Evolutionary conservation across 257 asterid genomes (phyloP), one percentile per base, ranked within the genome.

Genomic region (Solanum acaule): DNA sequence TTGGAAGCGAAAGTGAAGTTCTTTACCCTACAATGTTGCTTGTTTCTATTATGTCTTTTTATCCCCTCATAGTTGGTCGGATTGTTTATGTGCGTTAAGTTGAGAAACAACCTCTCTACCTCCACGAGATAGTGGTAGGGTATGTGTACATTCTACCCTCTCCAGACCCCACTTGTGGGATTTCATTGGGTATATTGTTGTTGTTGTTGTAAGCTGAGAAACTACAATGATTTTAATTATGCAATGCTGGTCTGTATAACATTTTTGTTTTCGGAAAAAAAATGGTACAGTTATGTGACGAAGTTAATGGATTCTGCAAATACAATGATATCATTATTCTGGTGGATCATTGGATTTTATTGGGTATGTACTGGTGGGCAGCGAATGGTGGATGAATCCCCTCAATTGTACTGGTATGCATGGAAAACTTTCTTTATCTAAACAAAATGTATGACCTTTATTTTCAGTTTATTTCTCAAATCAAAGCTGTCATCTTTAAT

Each of bases 281-380:
- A 20, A 42, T 35, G 59, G n/a, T 61, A 31, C 89, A 87, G 89
- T 71, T 42, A 72, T 2, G 27, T 87, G 83, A 75, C 59, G 2
- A 81, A 87, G 87, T 68, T 65, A 31, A 59, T 87, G 52, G 89
- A 87, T 34, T 65, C 87, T 67, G 81, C 86, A 79, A 81, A 65
- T 42, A 42, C 89, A 20, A 40, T 81, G 89, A 65, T 87, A 78
- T 87, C 89, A n/a, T 87, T 81, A 49, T 33, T 87, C 59, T 87
- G 89, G 89, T 87, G 89, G 89, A 81, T 87, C 40, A 81, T 87
- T 65, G 89, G 89, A 42, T 87, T 87, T 75, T 87, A 87, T 31
- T 87, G 89, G 89, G 89, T 78, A 40, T 81, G 82, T 81, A 75
- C 79, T 81, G 89, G 87, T 33, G 89, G 87, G 33, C 87, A 79